These are phyloP conservation scores for Arthrocladium fulminans DNA, from an alignment of 2,329 filamentous ascomycete genomes.

Conservation along the genomic window DNA sequence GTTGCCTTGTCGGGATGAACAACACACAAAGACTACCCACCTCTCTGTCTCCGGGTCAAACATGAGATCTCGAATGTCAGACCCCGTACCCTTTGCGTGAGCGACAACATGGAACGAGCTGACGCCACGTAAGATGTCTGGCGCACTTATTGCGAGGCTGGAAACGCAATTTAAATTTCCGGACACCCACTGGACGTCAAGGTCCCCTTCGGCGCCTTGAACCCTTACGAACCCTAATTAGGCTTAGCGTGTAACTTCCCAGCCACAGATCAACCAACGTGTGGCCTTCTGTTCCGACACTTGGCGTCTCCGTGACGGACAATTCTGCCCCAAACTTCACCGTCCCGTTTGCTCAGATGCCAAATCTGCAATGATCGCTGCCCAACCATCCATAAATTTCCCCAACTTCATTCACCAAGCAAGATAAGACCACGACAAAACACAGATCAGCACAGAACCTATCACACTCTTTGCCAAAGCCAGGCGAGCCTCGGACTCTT, in stretches of 20 bases:
- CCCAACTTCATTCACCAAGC: neutral
- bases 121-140: too few species aligned
- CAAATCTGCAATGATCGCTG: neutral
- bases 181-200: neutral
- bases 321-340: conserved; percentile 4
- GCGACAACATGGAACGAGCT: too few species aligned
- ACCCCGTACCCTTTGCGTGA: too few species aligned
- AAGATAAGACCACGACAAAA: neutral
- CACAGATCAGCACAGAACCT: neutral
- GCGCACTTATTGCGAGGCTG: neutral
- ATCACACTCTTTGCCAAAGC: neutral
- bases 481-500: neutral
- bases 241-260: neutral
- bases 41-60: too few species aligned
- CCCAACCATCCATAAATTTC: neutral
- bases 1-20: too few species aligned
- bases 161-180: neutral
- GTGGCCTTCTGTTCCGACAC: neutral
- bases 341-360: neutral
- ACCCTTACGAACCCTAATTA: neutral
- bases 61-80: too few species aligned
- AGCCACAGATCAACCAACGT: neutral
- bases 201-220: neutral
- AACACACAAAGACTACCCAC: too few species aligned
- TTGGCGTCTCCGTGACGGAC: neutral